A percentile compares a stretch with the other conserved stretches of the same genome.
Evolutionary conservation across 495 filamentous ascomycete species (phyloP).

Genomic region (Sphaerosporella brunnea): DNA sequence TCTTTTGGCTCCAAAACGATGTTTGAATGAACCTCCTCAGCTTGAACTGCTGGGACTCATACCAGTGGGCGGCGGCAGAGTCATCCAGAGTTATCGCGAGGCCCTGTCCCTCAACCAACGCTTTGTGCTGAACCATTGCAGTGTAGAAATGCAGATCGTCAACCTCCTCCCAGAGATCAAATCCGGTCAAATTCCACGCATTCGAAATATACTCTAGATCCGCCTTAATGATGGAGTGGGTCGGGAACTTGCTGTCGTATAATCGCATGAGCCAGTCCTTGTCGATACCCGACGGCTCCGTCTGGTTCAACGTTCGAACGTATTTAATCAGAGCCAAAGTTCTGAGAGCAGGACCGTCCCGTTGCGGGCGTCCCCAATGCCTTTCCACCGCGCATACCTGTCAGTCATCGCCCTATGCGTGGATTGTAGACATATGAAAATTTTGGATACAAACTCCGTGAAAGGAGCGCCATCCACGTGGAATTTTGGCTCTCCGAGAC

Average conservation of each 20-base stretch:
- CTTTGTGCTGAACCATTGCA: slow-evolving; percentile 31
- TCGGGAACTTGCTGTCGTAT: slow-evolving; percentile 32
- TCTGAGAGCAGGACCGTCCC: slow-evolving; percentile 51
- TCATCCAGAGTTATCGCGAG: slow-evolving; percentile 33
- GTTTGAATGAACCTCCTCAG: slow-evolving; percentile 40
- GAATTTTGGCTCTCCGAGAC: slow-evolving; percentile 44
- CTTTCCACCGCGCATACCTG: slow-evolving; percentile 2
- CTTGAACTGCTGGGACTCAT: slow-evolving; percentile 35
- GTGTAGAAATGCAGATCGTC: slow-evolving; percentile 44
- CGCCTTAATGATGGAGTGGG: slow-evolving; percentile 46
- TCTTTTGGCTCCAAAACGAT: slow-evolving; percentile 43
- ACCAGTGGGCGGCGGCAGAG: slow-evolving; percentile 30
- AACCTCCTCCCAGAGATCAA: slow-evolving; percentile 59
- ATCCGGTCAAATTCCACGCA: slow-evolving; percentile 45
- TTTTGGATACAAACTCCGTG: slow-evolving; percentile 22
- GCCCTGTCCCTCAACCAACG: slow-evolving; percentile 45
- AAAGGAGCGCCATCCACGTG: slow-evolving; percentile 40
- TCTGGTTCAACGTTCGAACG: slow-evolving; percentile 26
- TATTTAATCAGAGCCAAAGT: slow-evolving; percentile 39
- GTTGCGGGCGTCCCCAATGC: slow-evolving; percentile 52
- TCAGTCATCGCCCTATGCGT: background rate
- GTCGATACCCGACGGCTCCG: slow-evolving; percentile 24
- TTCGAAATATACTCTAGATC: slow-evolving; percentile 55
- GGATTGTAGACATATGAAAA: background rate
- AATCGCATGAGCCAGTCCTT: slow-evolving; percentile 24